Evolutionary conservation across 169 alveolate species (phyloP), one percentile per base, ranked within the genome.

Genomic region (Babesia bigemina): DNA sequence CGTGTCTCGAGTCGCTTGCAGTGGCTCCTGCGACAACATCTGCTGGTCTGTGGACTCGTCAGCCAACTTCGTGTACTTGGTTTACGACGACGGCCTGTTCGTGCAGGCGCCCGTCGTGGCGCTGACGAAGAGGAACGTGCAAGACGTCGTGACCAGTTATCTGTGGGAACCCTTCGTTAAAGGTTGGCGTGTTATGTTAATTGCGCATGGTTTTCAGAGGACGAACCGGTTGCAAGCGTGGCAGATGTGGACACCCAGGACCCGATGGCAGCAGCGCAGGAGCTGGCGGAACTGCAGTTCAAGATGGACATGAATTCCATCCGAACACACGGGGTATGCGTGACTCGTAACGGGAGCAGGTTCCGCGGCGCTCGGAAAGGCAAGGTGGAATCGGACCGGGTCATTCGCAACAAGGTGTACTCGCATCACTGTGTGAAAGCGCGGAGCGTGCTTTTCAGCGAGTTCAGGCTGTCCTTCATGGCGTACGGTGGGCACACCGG

Each of bases 401-500:
- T 60, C 22, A 29, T 75, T 42, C 66, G 85, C 44, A 63, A 39
- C 60, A 75, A 75, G 61, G 76, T 62, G 33, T 62, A 63, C 12
- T 39, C 77, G n/a, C 85, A 59, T 19, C 72, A 71, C 60, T 28
- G 47, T 19, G 63, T 71, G 19, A 71, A 71, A 49, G 47, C 81
- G 21, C 26, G n/a, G 4, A 24, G 2, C 7, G 26, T 36, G 44
- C 28, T 0, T 9, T 47, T 62, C 26, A 45, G 61, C 29, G 72
- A 42, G 9, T 21, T 22, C 47, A 60, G 28, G 33, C 22, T 72
- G 8, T 22, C 62, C 12, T 49, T 81, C 12, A 24, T 59, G 28
- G 88, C 78, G 33, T 81, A 72, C 58, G 88, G 88, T n/a, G 88
- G 88, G 22, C 71, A 81, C 72, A 39, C 63, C 10, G 88, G 88